Percentiles rank a stretch among this genome's conserved stretches.
Evolutionary conservation across 139 green algal species (phyloP).

Genomic region (Volvox reticuliferus): DNA sequence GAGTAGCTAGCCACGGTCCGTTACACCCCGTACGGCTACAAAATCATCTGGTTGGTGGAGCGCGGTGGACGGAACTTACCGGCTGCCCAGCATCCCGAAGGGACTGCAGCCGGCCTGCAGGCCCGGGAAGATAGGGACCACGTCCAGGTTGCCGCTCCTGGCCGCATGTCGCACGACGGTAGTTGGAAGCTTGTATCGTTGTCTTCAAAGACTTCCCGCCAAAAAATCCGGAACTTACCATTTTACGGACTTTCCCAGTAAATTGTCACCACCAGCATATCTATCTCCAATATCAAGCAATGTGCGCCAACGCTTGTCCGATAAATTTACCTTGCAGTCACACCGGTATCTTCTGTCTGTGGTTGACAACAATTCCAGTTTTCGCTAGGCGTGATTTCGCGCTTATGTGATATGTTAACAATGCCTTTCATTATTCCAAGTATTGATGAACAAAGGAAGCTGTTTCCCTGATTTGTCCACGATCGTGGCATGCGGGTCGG

Average conservation of each 20-base stretch:
- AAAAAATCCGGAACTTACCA: background rate
- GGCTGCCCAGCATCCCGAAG: constrained; percentile 25
- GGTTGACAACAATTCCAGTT: too few relatives aligned
- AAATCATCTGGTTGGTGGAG: too few relatives aligned
- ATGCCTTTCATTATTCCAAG: too few relatives aligned
- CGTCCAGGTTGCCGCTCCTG: background rate
- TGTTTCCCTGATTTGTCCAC: background rate
- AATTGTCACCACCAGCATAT: too few relatives aligned
- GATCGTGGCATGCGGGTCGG: background rate
- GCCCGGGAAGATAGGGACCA: constrained; percentile 23
- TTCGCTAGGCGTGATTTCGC: too few relatives aligned
- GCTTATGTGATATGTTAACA: too few relatives aligned
- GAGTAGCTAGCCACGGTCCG: background rate
- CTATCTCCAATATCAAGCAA: too few relatives aligned
- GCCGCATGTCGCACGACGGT: background rate
- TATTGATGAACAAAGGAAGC: too few relatives aligned
- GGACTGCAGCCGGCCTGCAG: constrained; percentile 14
- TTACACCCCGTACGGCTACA: too few relatives aligned
- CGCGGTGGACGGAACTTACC: background rate
- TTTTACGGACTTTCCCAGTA: background rate
- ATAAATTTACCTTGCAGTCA: too few relatives aligned
- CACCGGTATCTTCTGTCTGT: too few relatives aligned
- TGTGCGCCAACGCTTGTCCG: too few relatives aligned
- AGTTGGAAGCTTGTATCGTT: background rate
- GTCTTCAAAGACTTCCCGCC: background rate